Conservation (phyloP, 2,329 filamentous ascomycete genomes). For the Phialophora chinensis region DNA sequence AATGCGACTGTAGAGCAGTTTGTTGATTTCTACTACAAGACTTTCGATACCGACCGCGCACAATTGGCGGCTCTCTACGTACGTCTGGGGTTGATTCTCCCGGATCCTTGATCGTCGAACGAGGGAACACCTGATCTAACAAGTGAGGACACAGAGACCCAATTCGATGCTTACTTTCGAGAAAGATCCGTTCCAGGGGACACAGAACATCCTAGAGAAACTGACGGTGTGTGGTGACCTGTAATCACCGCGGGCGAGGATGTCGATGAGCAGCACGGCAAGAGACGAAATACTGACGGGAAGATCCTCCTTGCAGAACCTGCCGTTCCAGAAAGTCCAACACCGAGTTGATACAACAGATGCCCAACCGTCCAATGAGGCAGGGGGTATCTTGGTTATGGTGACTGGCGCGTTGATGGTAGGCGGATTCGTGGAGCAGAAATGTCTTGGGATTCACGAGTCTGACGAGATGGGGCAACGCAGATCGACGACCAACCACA, state of each 20-base stretch:
- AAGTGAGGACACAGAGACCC: slow-evolving; percentile 63
- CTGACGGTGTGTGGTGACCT: slow-evolving; percentile 66
- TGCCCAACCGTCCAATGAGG: slow-evolving; percentile 72
- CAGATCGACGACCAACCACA: slow-evolving; percentile 84
- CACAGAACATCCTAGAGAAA: slow-evolving; percentile 74
- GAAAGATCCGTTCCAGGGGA: slow-evolving; percentile 69
- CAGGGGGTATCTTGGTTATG: slow-evolving; percentile 78
- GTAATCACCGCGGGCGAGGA: not conserved
- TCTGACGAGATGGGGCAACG: slow-evolving; percentile 1
- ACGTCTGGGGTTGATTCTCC: slow-evolving; percentile 48
- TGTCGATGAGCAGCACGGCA: slow-evolving; percentile 3
- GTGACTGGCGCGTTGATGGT: slow-evolving; percentile 87
- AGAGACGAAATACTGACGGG: slow-evolving; percentile 13
- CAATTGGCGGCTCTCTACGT: slow-evolving; percentile 78
- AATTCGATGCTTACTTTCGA: slow-evolving; percentile 96
- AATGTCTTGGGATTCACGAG: not conserved
- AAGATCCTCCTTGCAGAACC: slow-evolving; percentile 56
- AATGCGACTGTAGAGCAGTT: slow-evolving; percentile 72
- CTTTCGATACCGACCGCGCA: slow-evolving; percentile 76
- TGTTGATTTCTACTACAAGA: slow-evolving; percentile 86
- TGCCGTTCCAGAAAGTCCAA: slow-evolving; percentile 81
- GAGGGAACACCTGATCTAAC: slow-evolving; percentile 11
- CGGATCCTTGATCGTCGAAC: slow-evolving; percentile 16
- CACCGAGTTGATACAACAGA: slow-evolving; percentile 80
- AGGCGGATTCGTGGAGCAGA: slow-evolving; percentile 51